Base-by-base conservation (phyloP, 106 monocot genomes). In the Dendrobium officinale region DNA sequence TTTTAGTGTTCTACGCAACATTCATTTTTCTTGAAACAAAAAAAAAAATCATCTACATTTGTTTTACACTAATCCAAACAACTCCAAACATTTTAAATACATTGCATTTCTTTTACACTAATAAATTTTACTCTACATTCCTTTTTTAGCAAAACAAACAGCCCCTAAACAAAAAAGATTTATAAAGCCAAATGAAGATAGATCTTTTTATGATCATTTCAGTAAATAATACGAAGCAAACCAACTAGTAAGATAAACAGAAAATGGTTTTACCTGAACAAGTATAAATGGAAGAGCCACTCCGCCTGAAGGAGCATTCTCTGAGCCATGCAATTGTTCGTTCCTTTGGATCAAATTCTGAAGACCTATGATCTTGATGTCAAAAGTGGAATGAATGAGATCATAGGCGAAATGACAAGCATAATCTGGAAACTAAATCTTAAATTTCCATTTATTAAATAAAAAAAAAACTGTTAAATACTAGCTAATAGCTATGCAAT, bases 261-360 rank as follows among this genome's bases (percentile, higher is more conserved):
- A 17, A 80, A 68, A 31, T 43, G 16, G 77, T 24, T 26, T 31
- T 91, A 90, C 96, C 94, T 96, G 93, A 85, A 96, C 89, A 75
- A 96, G 86, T 59, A 96, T 96, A 85, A 96, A 96, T 31, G 96
- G 96, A 67, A 96, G 79, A 59, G 94, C 93, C 41, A 96, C 96
- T 19, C 92, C 96, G 2, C 92, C 92, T 22, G 96, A 87, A 84
- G 96, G 94, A 85, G 74, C 56, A 85, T 90, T 88, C 80, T 87
- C 95, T 10, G 92, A 90, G 58, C 85, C 86, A 85, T 92, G 89
- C 20, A 96, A 77, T 72, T 89, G 84, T 54, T 96, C 90, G 80
- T 96, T 96, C 66, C 92, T 82, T 64, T 90, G 90, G 19, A 94
- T 80, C 72, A 96, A 85, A 70, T 94, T 96, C 75, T 94, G 90